Percentiles rank a stretch among this genome's conserved stretches.
These are phyloP conservation scores for Fusarium pseudograminearum DNA, from an alignment of 2,329 filamentous ascomycete genomes.

Conservation along the genomic window DNA sequence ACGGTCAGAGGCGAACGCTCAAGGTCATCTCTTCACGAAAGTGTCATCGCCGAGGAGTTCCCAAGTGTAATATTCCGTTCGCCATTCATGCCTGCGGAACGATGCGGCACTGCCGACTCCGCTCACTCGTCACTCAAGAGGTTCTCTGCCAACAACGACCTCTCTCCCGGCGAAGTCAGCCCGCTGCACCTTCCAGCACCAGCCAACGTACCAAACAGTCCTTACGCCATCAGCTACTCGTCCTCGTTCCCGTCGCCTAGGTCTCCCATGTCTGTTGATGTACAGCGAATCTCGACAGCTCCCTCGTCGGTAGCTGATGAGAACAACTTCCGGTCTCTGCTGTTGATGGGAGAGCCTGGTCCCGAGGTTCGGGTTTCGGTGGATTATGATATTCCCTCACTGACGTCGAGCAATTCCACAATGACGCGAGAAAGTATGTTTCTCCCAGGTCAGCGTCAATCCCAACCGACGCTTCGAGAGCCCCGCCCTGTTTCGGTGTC, in stretches of 20 bases:
- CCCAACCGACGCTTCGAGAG: slow-evolving; percentile 62
- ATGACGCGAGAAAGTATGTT: slow-evolving; percentile 77
- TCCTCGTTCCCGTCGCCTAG: slow-evolving; percentile 79
- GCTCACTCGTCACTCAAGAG: slow-evolving; percentile 61
- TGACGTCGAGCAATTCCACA: slow-evolving; percentile 81
- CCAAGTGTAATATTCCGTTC: slow-evolving; percentile 55
- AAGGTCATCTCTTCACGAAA: slow-evolving; percentile 64
- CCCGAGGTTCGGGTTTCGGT: slow-evolving; percentile 78
- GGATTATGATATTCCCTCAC: slow-evolving; percentile 76
- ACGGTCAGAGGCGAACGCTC: slow-evolving; percentile 63
- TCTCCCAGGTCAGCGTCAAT: slow-evolving; percentile 59
- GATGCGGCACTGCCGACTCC: slow-evolving; percentile 55
- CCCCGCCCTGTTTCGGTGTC: slow-evolving; percentile 73
- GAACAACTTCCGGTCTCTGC: slow-evolving; percentile 75
- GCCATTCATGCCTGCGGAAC: slow-evolving; percentile 52
- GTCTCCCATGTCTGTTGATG: slow-evolving; percentile 76
- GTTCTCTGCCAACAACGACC: slow-evolving; percentile 57
- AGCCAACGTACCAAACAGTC: slow-evolving; percentile 67
- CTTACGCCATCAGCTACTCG: slow-evolving; percentile 72
- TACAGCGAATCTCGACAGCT: slow-evolving; percentile 78
- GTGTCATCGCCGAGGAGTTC: slow-evolving; percentile 63
- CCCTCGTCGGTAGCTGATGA: slow-evolving; percentile 80
- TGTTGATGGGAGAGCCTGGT: slow-evolving; percentile 76
- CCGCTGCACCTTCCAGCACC: slow-evolving; percentile 59
- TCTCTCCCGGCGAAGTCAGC: slow-evolving; percentile 64